These are phyloP conservation scores for Urtica urens DNA, from an alignment of 306 rosid species.

Conservation along the genomic window DNA sequence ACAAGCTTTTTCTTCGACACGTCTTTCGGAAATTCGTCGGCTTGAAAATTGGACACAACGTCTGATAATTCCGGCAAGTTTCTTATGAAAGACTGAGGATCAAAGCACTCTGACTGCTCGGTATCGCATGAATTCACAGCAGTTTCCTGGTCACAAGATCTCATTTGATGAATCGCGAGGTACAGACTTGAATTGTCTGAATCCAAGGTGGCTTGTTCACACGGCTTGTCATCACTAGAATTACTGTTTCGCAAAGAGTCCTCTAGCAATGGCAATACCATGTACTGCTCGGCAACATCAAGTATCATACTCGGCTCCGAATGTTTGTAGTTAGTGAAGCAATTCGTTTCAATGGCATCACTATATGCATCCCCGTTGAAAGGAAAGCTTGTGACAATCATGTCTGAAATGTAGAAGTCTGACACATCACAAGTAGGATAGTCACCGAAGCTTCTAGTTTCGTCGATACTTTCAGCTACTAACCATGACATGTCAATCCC, in stretches of 20 bases:
- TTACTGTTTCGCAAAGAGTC: conserved; percentile 40
- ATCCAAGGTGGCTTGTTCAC: conserved; percentile 40
- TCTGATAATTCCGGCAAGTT: conserved; percentile 80
- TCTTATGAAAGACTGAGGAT: conserved; percentile 78
- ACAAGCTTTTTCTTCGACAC: conserved; percentile 46
- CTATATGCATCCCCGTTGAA: conserved; percentile 39
- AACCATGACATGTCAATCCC: conserved; percentile 40
- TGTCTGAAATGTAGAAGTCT: conserved; percentile 87
- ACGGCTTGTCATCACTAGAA: conserved; percentile 30
- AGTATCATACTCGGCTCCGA: conserved; percentile 40
- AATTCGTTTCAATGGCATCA: conserved; percentile 33
- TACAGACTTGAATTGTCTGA: conserved; percentile 47
- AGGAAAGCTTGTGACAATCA: conserved; percentile 78
- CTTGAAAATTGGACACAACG: conserved; percentile 51
- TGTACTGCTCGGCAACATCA: conserved; percentile 62
- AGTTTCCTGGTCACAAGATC: conserved; percentile 51
- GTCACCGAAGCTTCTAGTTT: conserved; percentile 37
- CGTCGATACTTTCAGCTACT: conserved; percentile 42
- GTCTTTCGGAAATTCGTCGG: conserved; percentile 38
- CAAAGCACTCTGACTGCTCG: conserved; percentile 67
- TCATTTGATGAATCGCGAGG: conserved; percentile 62
- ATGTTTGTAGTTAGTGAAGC: conserved; percentile 41
- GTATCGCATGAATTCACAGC: conserved; percentile 40
- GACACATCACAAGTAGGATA: conserved; percentile 70
- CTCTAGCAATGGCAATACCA: conserved; percentile 73